A percentile compares a stretch with the other conserved stretches of the same genome.
Evolutionary conservation across 139 green algal species (phyloP).

Genomic region (Haematococcus lacustris): DNA sequence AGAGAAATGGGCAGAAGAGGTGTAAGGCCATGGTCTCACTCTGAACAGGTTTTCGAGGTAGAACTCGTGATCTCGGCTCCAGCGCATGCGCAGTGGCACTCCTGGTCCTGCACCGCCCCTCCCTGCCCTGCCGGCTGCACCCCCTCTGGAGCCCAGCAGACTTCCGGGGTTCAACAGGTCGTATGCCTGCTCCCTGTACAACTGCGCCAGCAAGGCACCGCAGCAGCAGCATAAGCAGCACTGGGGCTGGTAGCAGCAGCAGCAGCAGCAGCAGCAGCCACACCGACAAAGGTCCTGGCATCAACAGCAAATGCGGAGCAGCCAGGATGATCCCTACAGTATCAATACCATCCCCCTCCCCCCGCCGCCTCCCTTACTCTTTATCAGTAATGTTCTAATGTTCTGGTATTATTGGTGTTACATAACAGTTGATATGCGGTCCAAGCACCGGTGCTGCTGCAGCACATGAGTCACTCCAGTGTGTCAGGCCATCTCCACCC

Average conservation of each 20-base stretch:
- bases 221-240: too few relatives aligned
- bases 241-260: too few relatives aligned
- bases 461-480: too few relatives aligned
- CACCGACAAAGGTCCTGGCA: background rate
- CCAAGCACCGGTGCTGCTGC: too few relatives aligned
- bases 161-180: slow-evolving; percentile 33
- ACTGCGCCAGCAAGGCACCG: slow-evolving; percentile 41
- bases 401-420: too few relatives aligned
- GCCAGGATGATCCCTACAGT: background rate
- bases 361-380: too few relatives aligned
- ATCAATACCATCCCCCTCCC: background rate
- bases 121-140: background rate
- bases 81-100: slow-evolving; percentile 31
- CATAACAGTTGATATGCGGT: too few relatives aligned
- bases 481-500: background rate
- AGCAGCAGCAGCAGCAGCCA: too few relatives aligned
- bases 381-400: too few relatives aligned
- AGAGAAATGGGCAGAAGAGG: background rate
- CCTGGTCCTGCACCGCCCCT: background rate
- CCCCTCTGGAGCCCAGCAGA: background rate
- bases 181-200: slow-evolving; percentile 58
- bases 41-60: slow-evolving; percentile 54
- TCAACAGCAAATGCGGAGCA: background rate
- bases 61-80: slow-evolving; percentile 38
- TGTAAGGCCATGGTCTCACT: slow-evolving; percentile 14